phyloP scores from a whole-genome alignment of 495 filamentous ascomycete genomes.

The Chaetomium fimeti region DNA sequence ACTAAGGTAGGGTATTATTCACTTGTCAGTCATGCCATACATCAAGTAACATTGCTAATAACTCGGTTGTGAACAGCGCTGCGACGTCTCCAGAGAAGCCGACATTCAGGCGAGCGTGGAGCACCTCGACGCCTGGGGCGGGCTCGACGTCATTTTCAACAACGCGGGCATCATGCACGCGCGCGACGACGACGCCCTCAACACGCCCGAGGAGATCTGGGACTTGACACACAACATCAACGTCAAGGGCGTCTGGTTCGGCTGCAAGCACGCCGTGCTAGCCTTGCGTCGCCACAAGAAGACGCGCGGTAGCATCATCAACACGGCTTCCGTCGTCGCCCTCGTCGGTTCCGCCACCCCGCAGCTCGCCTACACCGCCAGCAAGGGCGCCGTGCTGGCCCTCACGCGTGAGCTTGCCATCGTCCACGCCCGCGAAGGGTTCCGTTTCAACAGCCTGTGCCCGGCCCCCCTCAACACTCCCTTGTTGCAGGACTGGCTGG shows the following conservation, averaged over 20 bases:
- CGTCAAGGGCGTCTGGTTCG: constrained; percentile 98
- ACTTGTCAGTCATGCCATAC: not conserved
- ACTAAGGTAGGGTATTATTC: constrained; percentile 46
- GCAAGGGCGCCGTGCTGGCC: constrained; percentile 89
- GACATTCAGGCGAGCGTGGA: constrained; percentile 71
- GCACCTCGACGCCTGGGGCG: constrained; percentile 76
- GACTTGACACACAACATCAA: constrained; percentile 92
- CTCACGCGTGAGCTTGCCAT: constrained; percentile 79
- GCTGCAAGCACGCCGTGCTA: constrained; percentile 87
- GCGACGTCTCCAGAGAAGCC: constrained; percentile 67
- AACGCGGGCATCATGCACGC: constrained; percentile 98
- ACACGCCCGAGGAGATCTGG: constrained; percentile 89
- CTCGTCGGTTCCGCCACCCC: constrained; percentile 91
- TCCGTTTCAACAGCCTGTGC: constrained; percentile 88
- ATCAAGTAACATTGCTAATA: not conserved
- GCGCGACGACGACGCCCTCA: constrained; percentile 78
- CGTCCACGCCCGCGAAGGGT: constrained; percentile 79
- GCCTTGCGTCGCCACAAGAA: constrained; percentile 79
- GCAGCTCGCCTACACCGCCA: constrained; percentile 92
- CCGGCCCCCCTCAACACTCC: constrained; percentile 87
- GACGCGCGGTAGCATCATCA: constrained; percentile 78
- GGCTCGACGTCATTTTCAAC: constrained; percentile 96
- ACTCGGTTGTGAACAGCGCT: constrained; percentile 38
- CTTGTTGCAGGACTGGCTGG: constrained; percentile 93
- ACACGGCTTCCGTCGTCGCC: constrained; percentile 91